Evolutionary conservation across 2,329 filamentous ascomycete species (phyloP).

Genomic region (Xylaria sp.): DNA sequence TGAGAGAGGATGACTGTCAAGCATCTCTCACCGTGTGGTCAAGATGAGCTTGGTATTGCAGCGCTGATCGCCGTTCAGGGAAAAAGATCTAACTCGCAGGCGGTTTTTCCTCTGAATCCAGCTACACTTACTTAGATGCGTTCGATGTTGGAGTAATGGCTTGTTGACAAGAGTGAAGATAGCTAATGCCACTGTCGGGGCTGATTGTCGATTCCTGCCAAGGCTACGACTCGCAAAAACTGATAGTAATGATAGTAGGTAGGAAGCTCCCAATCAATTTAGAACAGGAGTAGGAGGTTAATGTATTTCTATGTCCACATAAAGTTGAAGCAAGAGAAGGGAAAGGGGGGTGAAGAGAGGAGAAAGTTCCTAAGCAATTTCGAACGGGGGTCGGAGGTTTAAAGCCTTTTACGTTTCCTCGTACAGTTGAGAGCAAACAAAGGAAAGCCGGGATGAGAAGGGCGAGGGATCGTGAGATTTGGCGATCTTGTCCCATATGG

Average conservation of each 20-base stretch:
- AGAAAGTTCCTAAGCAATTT: too few species aligned
- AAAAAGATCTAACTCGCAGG: conserved; percentile 4
- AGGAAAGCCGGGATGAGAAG: too few species aligned
- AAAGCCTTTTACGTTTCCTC: too few species aligned
- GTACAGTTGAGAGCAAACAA: too few species aligned
- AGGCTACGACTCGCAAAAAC: neutral
- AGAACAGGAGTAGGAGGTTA: too few species aligned
- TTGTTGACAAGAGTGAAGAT: neutral
- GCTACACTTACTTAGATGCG: conserved; percentile 6
- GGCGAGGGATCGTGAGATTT: too few species aligned
- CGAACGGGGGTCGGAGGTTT: too few species aligned
- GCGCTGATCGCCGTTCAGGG: neutral
- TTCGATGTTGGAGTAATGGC: neutral
- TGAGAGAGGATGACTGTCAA: neutral
- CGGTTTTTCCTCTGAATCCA: neutral
- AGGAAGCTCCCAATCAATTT: neutral
- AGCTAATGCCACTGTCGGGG: too few species aligned
- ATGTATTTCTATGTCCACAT: neutral
- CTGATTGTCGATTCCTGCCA: neutral
- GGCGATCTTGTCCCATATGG: too few species aligned
- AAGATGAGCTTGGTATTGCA: neutral
- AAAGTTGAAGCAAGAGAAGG: neutral
- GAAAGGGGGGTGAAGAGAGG: too few species aligned
- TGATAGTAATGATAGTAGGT: neutral
- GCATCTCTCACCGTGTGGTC: neutral